Base-by-base conservation (phyloP, 148 eudicot species). In the Salicornia ramosissima region DNA sequence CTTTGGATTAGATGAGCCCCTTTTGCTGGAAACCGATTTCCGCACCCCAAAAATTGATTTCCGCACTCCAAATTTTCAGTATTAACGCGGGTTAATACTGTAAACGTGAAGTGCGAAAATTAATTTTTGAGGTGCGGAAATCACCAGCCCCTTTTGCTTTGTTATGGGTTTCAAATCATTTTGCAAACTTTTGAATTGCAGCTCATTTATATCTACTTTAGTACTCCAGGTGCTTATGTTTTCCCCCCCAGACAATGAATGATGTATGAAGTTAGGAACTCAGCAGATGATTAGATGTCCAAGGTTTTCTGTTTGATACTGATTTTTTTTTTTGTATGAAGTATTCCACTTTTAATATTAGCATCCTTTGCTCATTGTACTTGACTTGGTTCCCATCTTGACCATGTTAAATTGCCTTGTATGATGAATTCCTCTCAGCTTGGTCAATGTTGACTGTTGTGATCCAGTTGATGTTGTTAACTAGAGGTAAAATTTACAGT, bases 151-250 rank as follows among this genome's bases (percentile, higher is more conserved):
- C 68, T 60, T 59, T 49, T 76, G 66, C 61, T n/a, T 40, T 57
- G 47, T 60, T 59, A 33, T 62, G 69, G 76, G 53, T 73, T 72
- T 77, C 56, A 68, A 75, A 56, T 77, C 72, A 50, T 72, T 72
- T 72, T 77, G 58, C 51, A 1, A 52, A 40, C 36, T 55, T 58
- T 26, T 42, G 69, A 15, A 45, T 65, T 22, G 53, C 8, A 24
- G 19, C 51, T 49, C 65, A 11, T n/a, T 26, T 54, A 22, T 12
- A 43, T 46, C 28, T 39, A 39, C 66, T n/a, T n/a, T n/a, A n/a
- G n/a, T 65, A 65, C 31, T 52, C 36, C 11, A 13, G 64, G 25
- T 50, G 43, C 34, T 59, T 26, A 31, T 59, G 63, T 40, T 26
- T 49, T 65, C 45, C 33, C 0, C 25, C 29, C 39, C 47, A 31